Conservation (phyloP, 306 rosid species). For the Gastrolobium villosum region DNA sequence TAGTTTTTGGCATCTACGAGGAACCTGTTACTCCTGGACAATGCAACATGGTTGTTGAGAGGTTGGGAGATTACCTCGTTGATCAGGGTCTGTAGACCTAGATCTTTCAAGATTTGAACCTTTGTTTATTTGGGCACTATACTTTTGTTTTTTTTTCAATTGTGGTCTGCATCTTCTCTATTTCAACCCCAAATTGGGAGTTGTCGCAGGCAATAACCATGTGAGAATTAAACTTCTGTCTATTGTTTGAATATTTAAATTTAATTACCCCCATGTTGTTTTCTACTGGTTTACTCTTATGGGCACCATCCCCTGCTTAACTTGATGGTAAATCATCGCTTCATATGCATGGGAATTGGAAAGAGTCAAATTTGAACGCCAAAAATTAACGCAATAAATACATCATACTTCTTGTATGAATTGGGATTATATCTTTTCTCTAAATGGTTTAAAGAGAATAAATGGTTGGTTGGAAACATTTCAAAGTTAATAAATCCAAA, state of each 20-base stretch:
- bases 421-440: background rate
- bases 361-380: background rate
- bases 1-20: conserved; percentile 86
- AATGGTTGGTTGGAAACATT: background rate
- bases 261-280: conserved; percentile 34
- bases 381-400: background rate
- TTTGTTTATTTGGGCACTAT: background rate
- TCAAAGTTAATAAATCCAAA: background rate
- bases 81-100: conserved; percentile 90
- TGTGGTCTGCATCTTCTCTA: conserved; percentile 55
- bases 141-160: conserved; percentile 34
- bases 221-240: conserved; percentile 52
- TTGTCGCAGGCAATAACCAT: conserved; percentile 67
- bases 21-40: conserved; percentile 99
- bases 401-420: background rate
- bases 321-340: background rate
- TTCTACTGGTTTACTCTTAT: background rate
- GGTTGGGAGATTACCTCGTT: conserved; percentile 93
- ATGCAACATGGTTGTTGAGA: conserved; percentile 97
- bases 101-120: conserved; percentile 46
- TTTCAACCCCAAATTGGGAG: conserved; percentile 59
- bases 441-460: background rate
- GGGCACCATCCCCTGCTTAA: too few species aligned
- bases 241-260: conserved; percentile 52
- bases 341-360: background rate